Conservation (phyloP, 768 basidiomycete genomes). For the Calocera cornea region DNA sequence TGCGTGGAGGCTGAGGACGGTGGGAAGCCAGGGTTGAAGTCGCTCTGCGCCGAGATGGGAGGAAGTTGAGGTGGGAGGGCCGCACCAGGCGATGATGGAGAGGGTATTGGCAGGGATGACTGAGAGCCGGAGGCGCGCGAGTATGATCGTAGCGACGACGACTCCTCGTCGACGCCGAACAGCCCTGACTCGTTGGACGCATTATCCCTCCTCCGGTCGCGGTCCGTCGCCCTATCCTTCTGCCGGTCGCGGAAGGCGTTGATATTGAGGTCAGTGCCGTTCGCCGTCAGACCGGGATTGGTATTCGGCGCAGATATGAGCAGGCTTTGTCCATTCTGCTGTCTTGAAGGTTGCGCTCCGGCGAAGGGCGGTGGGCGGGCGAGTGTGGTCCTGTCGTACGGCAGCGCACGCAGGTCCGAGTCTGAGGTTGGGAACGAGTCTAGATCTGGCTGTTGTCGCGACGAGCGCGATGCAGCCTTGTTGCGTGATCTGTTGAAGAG, state of each 20-base stretch:
- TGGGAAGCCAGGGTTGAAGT: not conserved
- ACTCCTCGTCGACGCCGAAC: slow-evolving; percentile 8
- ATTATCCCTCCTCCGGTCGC: not conserved
- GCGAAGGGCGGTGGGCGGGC: not conserved
- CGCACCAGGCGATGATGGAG: slow-evolving; percentile 5
- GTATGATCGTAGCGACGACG: not conserved
- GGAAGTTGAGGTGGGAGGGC: slow-evolving; percentile 6
- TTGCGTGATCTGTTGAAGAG: not conserved
- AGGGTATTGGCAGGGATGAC: slow-evolving; percentile 9
- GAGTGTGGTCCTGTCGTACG: not conserved
- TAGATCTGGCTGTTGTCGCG: not conserved
- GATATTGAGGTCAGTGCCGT: slow-evolving; percentile 60
- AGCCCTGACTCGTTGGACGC: not conserved
- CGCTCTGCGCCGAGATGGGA: slow-evolving; percentile 5
- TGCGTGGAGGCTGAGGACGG: not conserved
- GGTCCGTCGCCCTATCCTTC: slow-evolving; percentile 4
- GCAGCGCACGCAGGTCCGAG: not conserved
- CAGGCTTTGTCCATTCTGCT: slow-evolving; percentile 15
- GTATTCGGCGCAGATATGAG: slow-evolving; percentile 69
- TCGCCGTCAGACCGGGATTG: slow-evolving; percentile 59
- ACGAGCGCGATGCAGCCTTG: not conserved
- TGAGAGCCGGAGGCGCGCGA: not conserved
- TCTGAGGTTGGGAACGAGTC: not conserved
- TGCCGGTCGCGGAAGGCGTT: slow-evolving; percentile 24
- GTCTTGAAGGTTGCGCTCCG: slow-evolving; percentile 29